phyloP scores from a whole-genome alignment of 805 yeast genomes.

The Candida stauntonica region DNA sequence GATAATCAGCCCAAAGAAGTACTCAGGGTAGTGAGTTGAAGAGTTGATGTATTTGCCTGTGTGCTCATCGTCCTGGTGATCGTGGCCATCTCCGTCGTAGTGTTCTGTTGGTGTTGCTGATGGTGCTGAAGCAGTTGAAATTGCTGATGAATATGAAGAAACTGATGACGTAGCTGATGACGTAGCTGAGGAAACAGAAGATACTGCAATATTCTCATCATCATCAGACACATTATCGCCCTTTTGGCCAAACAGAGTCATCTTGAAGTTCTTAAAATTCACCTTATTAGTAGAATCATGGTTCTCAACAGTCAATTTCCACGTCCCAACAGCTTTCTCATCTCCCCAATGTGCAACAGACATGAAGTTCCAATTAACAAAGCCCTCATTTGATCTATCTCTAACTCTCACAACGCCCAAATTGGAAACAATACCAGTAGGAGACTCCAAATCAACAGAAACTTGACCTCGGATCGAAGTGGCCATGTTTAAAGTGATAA shows the following conservation, averaged over 20 bases:
- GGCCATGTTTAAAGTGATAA: slow-evolving; percentile 69
- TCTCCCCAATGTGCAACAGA: slow-evolving; percentile 99
- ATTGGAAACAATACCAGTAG: slow-evolving; percentile 67
- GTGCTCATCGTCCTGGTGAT: slow-evolving; percentile 31
- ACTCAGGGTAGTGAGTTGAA: slow-evolving; percentile 50
- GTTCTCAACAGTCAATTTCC: slow-evolving; percentile 69
- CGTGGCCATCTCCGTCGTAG: slow-evolving; percentile 20
- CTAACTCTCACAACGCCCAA: slow-evolving; percentile 62
- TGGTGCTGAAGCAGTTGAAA: slow-evolving; percentile 8
- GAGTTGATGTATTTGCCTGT: slow-evolving; percentile 35
- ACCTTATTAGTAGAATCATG: slow-evolving; percentile 34
- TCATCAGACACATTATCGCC: slow-evolving; percentile 41
- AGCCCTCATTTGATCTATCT: slow-evolving; percentile 58
- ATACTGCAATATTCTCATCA: slow-evolving; percentile 28
- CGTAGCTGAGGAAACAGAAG: background rate
- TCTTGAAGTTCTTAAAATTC: slow-evolving; percentile 62
- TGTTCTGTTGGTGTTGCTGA: slow-evolving; percentile 13
- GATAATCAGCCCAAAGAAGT: slow-evolving; percentile 54
- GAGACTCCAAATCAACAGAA: slow-evolving; percentile 63
- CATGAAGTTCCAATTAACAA: slow-evolving; percentile 86
- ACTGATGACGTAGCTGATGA: slow-evolving; percentile 2
- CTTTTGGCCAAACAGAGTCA: slow-evolving; percentile 78
- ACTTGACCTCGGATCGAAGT: slow-evolving; percentile 67
- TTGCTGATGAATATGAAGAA: slow-evolving; percentile 5
- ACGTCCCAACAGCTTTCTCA: slow-evolving; percentile 70